phyloP scores from a whole-genome alignment of 1,139 yeast genomes.

The Candida freyschussii region DNA sequence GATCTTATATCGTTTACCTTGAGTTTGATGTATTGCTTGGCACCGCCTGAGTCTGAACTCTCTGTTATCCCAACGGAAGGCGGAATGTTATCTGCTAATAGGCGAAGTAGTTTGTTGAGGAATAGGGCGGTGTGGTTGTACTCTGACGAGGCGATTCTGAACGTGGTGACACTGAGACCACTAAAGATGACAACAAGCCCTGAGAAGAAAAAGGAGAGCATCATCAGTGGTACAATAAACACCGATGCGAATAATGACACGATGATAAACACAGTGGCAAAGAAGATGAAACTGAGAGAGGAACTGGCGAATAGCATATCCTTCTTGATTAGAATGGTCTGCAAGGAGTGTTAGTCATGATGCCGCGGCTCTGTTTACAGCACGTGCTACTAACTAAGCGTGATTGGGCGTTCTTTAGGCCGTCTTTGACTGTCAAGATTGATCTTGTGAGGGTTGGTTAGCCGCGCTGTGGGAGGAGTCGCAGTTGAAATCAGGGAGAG shows the following conservation, averaged over 20 bases:
- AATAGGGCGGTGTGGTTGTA: constrained; percentile 23
- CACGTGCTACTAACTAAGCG: no score
- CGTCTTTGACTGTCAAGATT: constrained; percentile 1
- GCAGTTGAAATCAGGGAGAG: background rate
- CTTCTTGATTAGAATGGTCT: background rate
- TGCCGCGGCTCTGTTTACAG: no score
- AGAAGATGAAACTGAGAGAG: constrained; percentile 16
- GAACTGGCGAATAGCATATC: constrained; percentile 15
- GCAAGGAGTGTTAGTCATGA: constrained; percentile 1
- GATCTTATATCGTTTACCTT: background rate
- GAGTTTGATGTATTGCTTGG: background rate
- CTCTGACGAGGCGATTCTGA: constrained; percentile 23
- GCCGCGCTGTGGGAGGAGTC: no score
- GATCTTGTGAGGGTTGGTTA: background rate
- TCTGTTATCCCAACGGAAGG: constrained; percentile 24
- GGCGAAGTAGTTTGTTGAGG: constrained; percentile 23
- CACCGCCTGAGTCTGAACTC: constrained; percentile 1
- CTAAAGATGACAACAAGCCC: constrained; percentile 24
- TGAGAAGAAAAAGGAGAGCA: constrained; percentile 23
- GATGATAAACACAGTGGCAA: constrained; percentile 13
- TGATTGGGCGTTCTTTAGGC: background rate
- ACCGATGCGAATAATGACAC: constrained; percentile 15
- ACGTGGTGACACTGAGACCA: constrained; percentile 23
- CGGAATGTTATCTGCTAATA: constrained; percentile 25
- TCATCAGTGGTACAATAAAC: constrained; percentile 21